Percentiles rank a stretch among this genome's conserved stretches.
These are phyloP conservation scores for Oryza coarctata DNA, from an alignment of 176 grass and related monocot genomes.

Conservation along the genomic window DNA sequence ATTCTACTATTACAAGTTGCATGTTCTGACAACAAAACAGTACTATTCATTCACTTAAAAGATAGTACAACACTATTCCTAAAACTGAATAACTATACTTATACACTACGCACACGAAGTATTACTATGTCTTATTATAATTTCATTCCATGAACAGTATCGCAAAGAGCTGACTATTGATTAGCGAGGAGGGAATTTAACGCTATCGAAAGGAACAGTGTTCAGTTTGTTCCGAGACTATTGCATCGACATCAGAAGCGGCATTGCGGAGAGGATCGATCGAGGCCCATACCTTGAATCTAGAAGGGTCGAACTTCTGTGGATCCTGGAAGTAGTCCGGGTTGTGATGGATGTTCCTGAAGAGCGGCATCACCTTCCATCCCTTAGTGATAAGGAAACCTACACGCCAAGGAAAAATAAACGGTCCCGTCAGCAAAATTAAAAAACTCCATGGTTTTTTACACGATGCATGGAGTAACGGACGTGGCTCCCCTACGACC, in stretches of 20 bases:
- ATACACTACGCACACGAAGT: no score
- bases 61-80: background rate
- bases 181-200: background rate
- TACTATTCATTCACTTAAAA: background rate
- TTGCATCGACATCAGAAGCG: constrained; percentile 17
- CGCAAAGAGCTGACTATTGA: background rate
- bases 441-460: background rate
- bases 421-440: constrained; percentile 23
- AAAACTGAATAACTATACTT: background rate
- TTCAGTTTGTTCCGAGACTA: background rate
- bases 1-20: background rate
- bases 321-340: constrained; percentile 81
- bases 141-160: background rate
- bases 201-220: constrained; percentile 31
- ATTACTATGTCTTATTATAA: background rate
- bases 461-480: background rate
- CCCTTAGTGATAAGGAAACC: constrained; percentile 94
- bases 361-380: constrained; percentile 99
- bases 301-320: constrained; percentile 79
- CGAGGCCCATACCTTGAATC: constrained; percentile 65
- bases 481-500: background rate
- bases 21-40: background rate
- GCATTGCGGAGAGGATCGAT: background rate
- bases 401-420: constrained; percentile 37
- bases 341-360: constrained; percentile 92